Evolutionary conservation across 148 eudicot genomes (phyloP).

Genomic region (Rhododendron griersonianum): DNA sequence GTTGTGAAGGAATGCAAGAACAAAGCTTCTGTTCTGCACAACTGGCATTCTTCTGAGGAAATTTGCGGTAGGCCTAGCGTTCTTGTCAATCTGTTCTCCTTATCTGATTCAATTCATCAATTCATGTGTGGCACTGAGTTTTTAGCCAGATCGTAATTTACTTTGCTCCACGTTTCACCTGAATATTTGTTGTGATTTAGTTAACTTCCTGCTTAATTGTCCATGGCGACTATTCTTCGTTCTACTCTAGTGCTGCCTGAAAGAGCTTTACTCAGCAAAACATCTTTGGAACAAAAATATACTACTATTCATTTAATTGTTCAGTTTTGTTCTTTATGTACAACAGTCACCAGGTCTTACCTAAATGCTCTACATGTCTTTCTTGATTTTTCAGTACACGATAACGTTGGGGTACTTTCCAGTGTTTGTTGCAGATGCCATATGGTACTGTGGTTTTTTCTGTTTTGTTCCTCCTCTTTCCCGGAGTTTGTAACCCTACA

Average conservation of each 20-base stretch:
- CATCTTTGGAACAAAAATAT: background rate
- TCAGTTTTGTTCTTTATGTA: background rate
- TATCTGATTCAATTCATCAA: background rate
- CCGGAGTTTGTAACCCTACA: background rate
- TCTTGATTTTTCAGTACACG: background rate
- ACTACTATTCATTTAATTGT: background rate
- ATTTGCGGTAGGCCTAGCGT: constrained; percentile 55
- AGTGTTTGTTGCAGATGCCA: background rate
- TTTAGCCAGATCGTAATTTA: background rate
- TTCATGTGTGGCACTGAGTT: background rate
- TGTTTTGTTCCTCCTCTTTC: background rate
- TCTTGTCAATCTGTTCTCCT: background rate
- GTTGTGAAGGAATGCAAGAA: constrained; percentile 63
- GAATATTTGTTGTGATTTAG: background rate
- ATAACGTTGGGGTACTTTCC: background rate
- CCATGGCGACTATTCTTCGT: background rate
- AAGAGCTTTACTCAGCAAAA: background rate
- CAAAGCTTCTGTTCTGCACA: constrained; percentile 95
- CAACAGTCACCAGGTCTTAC: background rate
- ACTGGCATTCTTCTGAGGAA: constrained; percentile 95
- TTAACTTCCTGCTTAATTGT: background rate
- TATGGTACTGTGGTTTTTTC: background rate
- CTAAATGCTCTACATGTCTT: background rate
- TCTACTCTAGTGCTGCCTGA: background rate
- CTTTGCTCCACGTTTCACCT: background rate